Percentiles rank a stretch among this genome's conserved stretches.
Conservation (phyloP, 2,329 filamentous ascomycete species). For the Fusarium musae region DNA sequence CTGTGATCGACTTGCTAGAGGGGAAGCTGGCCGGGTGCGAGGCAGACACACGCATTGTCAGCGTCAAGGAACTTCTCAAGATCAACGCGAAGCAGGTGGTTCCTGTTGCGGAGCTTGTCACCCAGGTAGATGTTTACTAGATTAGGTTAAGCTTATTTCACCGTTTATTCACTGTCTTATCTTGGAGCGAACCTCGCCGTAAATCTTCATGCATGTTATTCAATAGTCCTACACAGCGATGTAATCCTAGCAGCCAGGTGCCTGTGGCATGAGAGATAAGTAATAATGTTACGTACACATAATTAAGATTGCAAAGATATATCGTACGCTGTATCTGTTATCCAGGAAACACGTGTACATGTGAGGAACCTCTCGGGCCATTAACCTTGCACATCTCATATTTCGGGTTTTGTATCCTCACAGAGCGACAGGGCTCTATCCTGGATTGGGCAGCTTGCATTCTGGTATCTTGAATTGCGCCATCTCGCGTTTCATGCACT, state of each 20-base stretch:
- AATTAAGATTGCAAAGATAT: accelerated
- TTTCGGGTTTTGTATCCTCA: background rate
- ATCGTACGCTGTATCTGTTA: accelerated
- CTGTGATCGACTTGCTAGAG: background rate
- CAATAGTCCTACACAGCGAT: accelerated
- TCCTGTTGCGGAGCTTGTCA: background rate
- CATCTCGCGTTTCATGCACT: background rate
- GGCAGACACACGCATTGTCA: constrained; percentile 7
- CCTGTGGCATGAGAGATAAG: background rate
- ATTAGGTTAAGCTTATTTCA: background rate
- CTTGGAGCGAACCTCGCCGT: accelerated
- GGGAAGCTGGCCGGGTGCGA: background rate
- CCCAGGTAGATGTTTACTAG: background rate
- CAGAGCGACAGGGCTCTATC: too few species aligned
- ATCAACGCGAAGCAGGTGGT: constrained; percentile 7
- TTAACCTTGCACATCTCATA: background rate
- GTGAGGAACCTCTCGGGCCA: background rate
- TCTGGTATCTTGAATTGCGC: background rate
- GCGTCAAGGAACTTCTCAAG: constrained; percentile 3
- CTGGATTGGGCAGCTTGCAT: background rate
- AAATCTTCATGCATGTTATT: background rate
- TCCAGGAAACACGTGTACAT: background rate
- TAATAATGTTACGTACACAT: background rate
- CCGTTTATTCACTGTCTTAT: background rate
- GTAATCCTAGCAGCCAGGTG: background rate